Percentiles rank a stretch among this genome's conserved stretches.
Evolutionary conservation across 208 protist genomes (phyloP).

Genomic region (Crithidia sp.): DNA sequence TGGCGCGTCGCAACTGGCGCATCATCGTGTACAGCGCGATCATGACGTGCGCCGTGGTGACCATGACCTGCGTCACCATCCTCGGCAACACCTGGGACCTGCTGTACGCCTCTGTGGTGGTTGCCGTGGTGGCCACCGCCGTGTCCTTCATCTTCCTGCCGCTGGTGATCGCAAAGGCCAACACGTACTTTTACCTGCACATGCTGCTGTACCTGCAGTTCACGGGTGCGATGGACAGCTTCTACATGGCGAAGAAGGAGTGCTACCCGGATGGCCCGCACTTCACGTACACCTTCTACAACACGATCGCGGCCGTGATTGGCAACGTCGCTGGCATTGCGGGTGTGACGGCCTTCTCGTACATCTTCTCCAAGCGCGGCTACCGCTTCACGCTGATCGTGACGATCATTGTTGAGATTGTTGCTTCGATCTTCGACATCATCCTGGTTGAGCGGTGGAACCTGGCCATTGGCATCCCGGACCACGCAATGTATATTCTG

Average conservation of each 20-base stretch:
- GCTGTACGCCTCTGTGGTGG: conserved; percentile 19
- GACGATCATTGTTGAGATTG: conserved; percentile 33
- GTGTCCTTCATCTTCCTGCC: conserved; percentile 42
- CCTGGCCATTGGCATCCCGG: conserved; percentile 42
- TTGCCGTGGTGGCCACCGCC: conserved; percentile 7
- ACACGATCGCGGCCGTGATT: conserved; percentile 44
- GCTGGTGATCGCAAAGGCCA: conserved; percentile 45
- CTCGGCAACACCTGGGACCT: conserved; percentile 18
- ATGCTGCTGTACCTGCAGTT: conserved; percentile 53
- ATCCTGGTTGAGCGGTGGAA: conserved; percentile 63
- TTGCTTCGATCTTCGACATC: conserved; percentile 61
- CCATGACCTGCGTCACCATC: conserved; percentile 30
- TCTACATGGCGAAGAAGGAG: conserved; percentile 35
- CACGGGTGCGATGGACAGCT: conserved; percentile 45
- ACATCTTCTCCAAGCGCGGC: conserved; percentile 54
- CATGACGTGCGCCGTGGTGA: conserved; percentile 30
- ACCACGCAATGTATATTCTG: conserved; percentile 65
- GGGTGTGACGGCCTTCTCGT: conserved; percentile 52
- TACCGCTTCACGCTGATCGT: conserved; percentile 53
- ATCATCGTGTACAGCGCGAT: conserved; percentile 31
- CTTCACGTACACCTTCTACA: conserved; percentile 57
- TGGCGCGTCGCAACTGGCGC: conserved; percentile 20
- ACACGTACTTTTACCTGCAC: conserved; percentile 49
- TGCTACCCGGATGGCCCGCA: conserved; percentile 44
- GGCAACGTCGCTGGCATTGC: conserved; percentile 40